Conservation (phyloP, 2,329 filamentous ascomycete species). For the Xylariaceae sp. region DNA sequence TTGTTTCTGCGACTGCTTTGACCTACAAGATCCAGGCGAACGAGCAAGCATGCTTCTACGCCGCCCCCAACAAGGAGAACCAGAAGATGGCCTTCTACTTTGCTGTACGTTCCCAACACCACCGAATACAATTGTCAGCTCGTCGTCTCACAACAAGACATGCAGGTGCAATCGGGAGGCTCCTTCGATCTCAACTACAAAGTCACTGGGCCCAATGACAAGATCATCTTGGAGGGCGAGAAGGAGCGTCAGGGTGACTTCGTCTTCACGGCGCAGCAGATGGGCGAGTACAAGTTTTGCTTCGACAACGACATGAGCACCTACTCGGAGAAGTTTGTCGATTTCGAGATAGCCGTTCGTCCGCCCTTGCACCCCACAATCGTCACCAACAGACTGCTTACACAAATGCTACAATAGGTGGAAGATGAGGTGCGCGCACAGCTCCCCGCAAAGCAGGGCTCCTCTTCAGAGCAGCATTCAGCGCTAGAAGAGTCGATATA, state of each 20-base stretch:
- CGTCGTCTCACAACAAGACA: no score
- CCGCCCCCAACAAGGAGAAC: conserved; percentile 70
- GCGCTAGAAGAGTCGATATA: conserved; percentile 90
- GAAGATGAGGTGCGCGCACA: conserved; percentile 31
- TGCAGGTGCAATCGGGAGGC: conserved; percentile 92
- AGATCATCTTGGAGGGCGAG: conserved; percentile 76
- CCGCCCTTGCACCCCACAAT: neutral
- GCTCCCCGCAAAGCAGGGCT: conserved; percentile 29
- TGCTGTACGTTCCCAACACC: conserved; percentile 61
- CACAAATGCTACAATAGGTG: conserved; percentile 18
- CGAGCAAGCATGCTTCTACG: conserved; percentile 96
- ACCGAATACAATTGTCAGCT: conserved; percentile 9
- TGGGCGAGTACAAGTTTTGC: conserved; percentile 93
- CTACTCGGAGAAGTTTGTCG: conserved; percentile 94
- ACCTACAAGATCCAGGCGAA: conserved; percentile 89
- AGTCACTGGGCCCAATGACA: conserved; percentile 78
- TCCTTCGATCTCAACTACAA: conserved; percentile 96
- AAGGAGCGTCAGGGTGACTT: conserved; percentile 97
- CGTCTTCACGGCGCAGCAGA: conserved; percentile 87
- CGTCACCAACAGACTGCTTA: conserved; percentile 14
- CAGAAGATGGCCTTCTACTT: conserved; percentile 98
- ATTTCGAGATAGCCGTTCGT: conserved; percentile 92
- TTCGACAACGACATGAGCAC: conserved; percentile 99
- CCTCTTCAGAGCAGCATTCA: conserved; percentile 83
- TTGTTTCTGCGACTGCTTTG: conserved; percentile 81